These are phyloP conservation scores for Trichosporon sp. DNA, from an alignment of 1,284 basidiomycete genomes.

Conservation along the genomic window DNA sequence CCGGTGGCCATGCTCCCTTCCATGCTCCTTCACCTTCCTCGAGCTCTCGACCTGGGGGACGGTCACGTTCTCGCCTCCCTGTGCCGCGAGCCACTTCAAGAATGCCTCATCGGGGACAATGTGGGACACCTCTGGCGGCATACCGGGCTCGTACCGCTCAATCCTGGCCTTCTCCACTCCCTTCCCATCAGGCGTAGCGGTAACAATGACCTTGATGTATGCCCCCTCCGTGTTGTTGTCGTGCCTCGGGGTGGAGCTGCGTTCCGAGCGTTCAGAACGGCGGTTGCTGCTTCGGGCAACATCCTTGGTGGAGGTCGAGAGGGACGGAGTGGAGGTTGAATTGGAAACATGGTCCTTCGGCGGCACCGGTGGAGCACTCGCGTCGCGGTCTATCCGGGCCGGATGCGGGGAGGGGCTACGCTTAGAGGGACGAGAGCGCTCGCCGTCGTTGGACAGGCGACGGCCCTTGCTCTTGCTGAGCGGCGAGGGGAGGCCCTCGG, in stretches of 20 bases:
- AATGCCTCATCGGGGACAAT: slow-evolving; percentile 16
- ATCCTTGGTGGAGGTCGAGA: background rate
- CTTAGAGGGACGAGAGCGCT: background rate
- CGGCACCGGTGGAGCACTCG: background rate
- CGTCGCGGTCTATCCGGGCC: background rate
- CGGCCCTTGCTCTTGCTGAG: slow-evolving; percentile 4
- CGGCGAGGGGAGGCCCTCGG: background rate
- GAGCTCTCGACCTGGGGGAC: background rate
- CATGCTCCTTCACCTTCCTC: background rate
- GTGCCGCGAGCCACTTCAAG: slow-evolving; percentile 10
- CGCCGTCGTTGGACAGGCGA: background rate
- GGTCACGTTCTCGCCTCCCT: slow-evolving; percentile 1
- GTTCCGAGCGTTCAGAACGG: background rate
- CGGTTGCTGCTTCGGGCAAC: background rate
- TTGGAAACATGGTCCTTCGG: background rate
- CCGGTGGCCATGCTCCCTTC: background rate
- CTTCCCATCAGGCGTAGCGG: background rate
- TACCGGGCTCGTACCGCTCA: slow-evolving; percentile 3
- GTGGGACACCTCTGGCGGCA: background rate
- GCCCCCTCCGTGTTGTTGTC: slow-evolving; percentile 1
- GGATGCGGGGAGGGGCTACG: slow-evolving; percentile 4
- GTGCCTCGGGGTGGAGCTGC: background rate
- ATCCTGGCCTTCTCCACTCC: slow-evolving; percentile 1
- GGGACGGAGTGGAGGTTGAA: background rate
- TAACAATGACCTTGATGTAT: slow-evolving; percentile 18